Conservation (phyloP, 2,329 filamentous ascomycete species). For the Colletotrichum salicis region DNA sequence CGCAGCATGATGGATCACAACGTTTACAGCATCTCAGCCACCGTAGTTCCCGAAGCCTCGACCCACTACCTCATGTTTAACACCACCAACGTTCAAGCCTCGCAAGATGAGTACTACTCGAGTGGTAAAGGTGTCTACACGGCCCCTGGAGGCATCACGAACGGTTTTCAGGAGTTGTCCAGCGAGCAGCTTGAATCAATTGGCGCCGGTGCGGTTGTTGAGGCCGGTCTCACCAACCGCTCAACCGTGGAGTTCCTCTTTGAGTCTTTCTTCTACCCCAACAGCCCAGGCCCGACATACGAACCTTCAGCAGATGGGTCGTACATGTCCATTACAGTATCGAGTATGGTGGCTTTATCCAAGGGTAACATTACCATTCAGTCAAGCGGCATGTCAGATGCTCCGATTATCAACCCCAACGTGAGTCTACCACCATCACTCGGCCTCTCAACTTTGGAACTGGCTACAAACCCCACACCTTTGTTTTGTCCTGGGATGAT, state of each 20-base stretch:
- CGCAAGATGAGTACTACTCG: conserved; percentile 39
- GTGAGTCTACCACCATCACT: conserved; percentile 17
- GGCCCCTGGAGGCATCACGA: conserved; percentile 41
- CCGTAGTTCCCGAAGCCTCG: conserved; percentile 38
- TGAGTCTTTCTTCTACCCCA: conserved; percentile 42
- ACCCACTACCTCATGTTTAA: conserved; percentile 38
- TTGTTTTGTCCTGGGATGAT: background rate
- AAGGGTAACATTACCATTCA: conserved; percentile 38
- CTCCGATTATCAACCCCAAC: conserved; percentile 40
- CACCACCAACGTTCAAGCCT: conserved; percentile 33
- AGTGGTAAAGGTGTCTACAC: conserved; percentile 39
- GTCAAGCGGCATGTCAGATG: conserved; percentile 37
- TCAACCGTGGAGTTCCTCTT: conserved; percentile 43
- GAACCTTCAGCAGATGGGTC: conserved; percentile 39
- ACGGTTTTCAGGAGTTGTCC: conserved; percentile 40
- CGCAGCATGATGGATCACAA: conserved; percentile 42
- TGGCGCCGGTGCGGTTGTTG: conserved; percentile 37
- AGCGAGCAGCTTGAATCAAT: conserved; percentile 35
- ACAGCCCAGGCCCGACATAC: conserved; percentile 41
- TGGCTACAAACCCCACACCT: background rate
- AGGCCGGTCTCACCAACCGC: conserved; percentile 38
- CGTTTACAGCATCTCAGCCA: conserved; percentile 43
- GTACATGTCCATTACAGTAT: conserved; percentile 40
- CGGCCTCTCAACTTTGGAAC: background rate
- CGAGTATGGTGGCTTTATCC: conserved; percentile 40